Evolutionary conservation across 805 yeast species (phyloP).

Genomic region (Kodamaea neixiangensis): DNA sequence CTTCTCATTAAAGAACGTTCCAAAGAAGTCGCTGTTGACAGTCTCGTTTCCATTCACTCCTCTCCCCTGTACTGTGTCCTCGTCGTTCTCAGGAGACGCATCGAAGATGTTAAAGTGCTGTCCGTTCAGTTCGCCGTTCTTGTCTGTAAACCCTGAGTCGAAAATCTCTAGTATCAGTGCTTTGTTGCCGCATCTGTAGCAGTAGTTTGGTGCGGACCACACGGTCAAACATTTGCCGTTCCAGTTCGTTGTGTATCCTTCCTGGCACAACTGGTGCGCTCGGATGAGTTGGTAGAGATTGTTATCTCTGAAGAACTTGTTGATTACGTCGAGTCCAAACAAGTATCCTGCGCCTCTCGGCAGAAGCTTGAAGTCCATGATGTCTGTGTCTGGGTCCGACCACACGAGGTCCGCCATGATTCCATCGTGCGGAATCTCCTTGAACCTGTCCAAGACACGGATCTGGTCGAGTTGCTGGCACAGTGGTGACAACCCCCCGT

Average conservation of each 20-base stretch:
- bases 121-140: conserved; percentile 35
- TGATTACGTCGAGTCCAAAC: conserved; percentile 89
- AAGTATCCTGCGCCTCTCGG: conserved; percentile 99
- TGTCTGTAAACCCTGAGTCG: conserved; percentile 46
- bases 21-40: conserved; percentile 24
- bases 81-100: conserved; percentile 92
- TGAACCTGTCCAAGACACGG: conserved; percentile 83
- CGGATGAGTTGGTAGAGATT: conserved; percentile 78
- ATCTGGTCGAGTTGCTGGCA: conserved; percentile 94
- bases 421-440: conserved; percentile 98
- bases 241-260: conserved; percentile 92
- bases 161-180: conserved; percentile 93
- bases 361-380: conserved; percentile 76
- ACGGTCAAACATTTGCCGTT: conserved; percentile 90
- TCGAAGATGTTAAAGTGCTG: conserved; percentile 91
- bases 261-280: conserved; percentile 96
- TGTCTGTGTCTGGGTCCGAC: conserved; percentile 94
- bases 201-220: conserved; percentile 98
- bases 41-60: conserved; percentile 35
- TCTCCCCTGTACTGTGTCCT: conserved; percentile 48
- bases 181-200: conserved; percentile 94
- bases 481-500: conserved; percentile 95
- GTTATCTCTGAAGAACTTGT: conserved; percentile 79
- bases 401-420: conserved; percentile 99
- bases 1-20: conserved; percentile 29